Percentiles rank a stretch among this genome's conserved stretches.
Conservation (phyloP, 805 yeast species). For the Nakazawaea wyomingensis region DNA sequence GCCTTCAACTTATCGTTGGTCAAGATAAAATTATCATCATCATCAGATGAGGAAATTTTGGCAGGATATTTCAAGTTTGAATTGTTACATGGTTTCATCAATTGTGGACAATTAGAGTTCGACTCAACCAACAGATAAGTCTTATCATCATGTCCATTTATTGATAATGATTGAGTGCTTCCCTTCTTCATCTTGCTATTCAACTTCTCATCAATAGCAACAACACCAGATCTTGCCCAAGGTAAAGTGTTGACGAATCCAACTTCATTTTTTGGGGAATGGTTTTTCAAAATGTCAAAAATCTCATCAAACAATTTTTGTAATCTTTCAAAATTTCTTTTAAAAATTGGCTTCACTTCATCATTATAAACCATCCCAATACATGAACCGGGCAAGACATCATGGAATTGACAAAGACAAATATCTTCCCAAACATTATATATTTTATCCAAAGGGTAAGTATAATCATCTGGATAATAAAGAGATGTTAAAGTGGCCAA, state of each 20-base stretch:
- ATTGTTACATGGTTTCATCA: conserved; percentile 20
- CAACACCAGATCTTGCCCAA: conserved; percentile 53
- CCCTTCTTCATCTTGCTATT: background rate
- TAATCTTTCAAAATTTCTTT: conserved; percentile 47
- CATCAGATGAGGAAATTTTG: conserved; percentile 21
- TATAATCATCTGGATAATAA: conserved; percentile 39
- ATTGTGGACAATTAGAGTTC: conserved; percentile 4
- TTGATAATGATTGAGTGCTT: too few relatives aligned
- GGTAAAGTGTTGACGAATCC: conserved; percentile 51
- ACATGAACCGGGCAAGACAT: conserved; percentile 96
- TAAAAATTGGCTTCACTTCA: conserved; percentile 78
- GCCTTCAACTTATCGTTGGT: conserved; percentile 61
- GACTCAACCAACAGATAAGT: conserved; percentile 15
- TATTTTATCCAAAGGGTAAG: conserved; percentile 67
- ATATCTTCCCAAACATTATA: conserved; percentile 83
- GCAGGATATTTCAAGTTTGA: conserved; percentile 41
- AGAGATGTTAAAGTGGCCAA: conserved; percentile 74
- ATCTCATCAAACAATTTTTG: conserved; percentile 49
- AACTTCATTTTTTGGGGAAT: conserved; percentile 14
- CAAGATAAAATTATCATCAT: conserved; percentile 42
- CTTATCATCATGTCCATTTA: conserved; percentile 3
- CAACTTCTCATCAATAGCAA: conserved; percentile 18
- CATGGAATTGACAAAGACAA: conserved; percentile 91
- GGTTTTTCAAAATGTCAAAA: conserved; percentile 31
- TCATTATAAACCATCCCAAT: conserved; percentile 89